Base-by-base conservation (phyloP, 805 yeast species). In the Torulaspora indica region DNA sequence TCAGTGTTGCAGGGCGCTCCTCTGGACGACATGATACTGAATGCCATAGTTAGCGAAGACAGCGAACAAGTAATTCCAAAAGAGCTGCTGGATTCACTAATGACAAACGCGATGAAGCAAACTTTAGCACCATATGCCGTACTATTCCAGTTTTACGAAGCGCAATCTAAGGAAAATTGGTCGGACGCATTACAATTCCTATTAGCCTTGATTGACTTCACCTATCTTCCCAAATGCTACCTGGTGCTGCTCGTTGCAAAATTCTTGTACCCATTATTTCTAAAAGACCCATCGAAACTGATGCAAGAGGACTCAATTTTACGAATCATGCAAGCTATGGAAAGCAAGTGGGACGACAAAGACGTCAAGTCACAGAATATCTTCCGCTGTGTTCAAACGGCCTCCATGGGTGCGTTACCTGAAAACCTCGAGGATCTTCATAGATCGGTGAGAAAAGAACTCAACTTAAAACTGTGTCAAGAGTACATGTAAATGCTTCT, bases 51-150 rank as follows among this genome's bases (percentile, higher is more conserved):
- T 9, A 53, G 63, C 15, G 41, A 39, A 6, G 45, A 43, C 15
- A 58, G 61, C 9, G 34, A 49, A 14, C 42, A 32, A 12, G 38
- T 48, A 20, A 56, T 57, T n/a, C 57, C 60, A 9, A 58, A 51
- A 38, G 66, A 54, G 37, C 51, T 68, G 8, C 38, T 61, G 23
- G 54, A 53, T 22, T 58, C 58, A 48, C 57, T 64, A 20, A 66
- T 76, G 10, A 73, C 79, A 32, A 79, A 86, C 12, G 70, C 79
- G 1, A 71, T 85, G 55, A 75, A 80, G 51, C 90, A 84, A 60
- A 75, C 84, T 20, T 60, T 85, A 40, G 67, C 91, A 4, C 93
- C 93, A 36, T 80, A 83, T 58, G 88, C 82, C 1, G 76, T 82
- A 0, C 66, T 85, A 18, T 69, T 70, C 46, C 74, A 74, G 47